Evolutionary conservation across 768 basidiomycete species (phyloP), one percentile per base, ranked within the genome.

Genomic region (Pluteus cervinus): DNA sequence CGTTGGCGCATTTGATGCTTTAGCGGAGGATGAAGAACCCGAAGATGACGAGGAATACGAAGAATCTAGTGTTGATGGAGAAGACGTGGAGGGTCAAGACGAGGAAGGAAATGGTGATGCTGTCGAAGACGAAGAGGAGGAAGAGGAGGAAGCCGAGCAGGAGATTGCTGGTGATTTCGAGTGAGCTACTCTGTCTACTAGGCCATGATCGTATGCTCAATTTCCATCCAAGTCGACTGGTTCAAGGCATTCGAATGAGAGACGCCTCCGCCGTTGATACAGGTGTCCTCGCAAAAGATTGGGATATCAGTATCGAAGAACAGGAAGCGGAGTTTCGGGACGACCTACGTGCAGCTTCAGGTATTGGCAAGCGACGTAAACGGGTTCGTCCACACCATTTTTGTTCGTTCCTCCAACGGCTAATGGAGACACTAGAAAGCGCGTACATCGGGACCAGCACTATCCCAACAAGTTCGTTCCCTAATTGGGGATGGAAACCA

Each of bases 401-500:
- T 36, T n/a, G n/a, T n/a, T 8, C 12, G 4, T 23, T 11, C 8
- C 11, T 23, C 33, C 5, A 7, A 18, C 7, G 29, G 35, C 41
- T 11, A 16, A 30, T 17, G 24, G 29, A 24, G 22, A 24, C 21
- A 39, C 55, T 53, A 75, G 60, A 70, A 70, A 54, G 63, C 67
- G 37, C 62, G 71, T 21, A 45, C 51, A 21, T 41, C 51, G 3
- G 82, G 80, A 0, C 74, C 79, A 1, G 56, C 60, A 0, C 65
- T 86, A 10, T 87, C 85, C 1, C 78, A 75, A 24, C 78, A 86
- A 59, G 83, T 85, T 9, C 72, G 72, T 36, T 66, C 75, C 1
- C 63, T 94, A 12, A 78, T 97, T 35, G 89, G 90, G 18, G 79
- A 84, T 38, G 93, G 87, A 15, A 93, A 92, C 53, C 78, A 86